These are phyloP conservation scores for Cytospora piceae DNA, from an alignment of 2,329 filamentous ascomycete genomes.

Conservation along the genomic window DNA sequence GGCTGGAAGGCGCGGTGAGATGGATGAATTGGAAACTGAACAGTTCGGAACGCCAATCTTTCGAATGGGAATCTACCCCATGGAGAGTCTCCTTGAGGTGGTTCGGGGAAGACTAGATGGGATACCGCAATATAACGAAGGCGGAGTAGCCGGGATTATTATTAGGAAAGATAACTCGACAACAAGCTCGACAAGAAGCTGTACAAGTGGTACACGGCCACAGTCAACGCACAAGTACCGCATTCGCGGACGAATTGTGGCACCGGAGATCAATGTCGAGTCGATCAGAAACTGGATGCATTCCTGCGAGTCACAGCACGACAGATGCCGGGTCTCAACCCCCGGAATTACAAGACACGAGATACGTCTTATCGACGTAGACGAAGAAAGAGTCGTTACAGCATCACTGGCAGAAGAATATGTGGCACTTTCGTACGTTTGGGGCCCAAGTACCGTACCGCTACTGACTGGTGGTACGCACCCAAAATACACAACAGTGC, in stretches of 20 bases:
- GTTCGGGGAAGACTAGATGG: too few relatives aligned
- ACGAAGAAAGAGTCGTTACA: neutral
- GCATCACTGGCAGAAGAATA: neutral
- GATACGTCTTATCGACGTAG: neutral
- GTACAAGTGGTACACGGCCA: neutral
- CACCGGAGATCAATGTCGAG: neutral
- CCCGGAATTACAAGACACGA: neutral
- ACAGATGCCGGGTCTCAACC: neutral
- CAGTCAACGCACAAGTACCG: too few relatives aligned
- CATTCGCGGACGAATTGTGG: neutral
- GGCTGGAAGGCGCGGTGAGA: too few relatives aligned
- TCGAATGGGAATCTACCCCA: too few relatives aligned
- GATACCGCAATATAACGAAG: too few relatives aligned
- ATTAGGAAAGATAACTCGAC: neutral
- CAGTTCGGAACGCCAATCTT: too few relatives aligned
- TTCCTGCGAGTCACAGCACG: neutral
- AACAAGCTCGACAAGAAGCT: neutral
- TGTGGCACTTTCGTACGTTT: neutral
- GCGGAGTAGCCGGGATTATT: neutral
- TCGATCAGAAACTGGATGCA: neutral
- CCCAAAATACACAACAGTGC: neutral
- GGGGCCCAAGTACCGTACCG: neutral
- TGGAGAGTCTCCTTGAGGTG: too few relatives aligned
- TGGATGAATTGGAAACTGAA: too few relatives aligned
- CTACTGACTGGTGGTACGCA: neutral